Evolutionary conservation across 23 red algal genomes (phyloP), one percentile per base, ranked within the genome.

Genomic region (Gracilaria gracilis): DNA sequence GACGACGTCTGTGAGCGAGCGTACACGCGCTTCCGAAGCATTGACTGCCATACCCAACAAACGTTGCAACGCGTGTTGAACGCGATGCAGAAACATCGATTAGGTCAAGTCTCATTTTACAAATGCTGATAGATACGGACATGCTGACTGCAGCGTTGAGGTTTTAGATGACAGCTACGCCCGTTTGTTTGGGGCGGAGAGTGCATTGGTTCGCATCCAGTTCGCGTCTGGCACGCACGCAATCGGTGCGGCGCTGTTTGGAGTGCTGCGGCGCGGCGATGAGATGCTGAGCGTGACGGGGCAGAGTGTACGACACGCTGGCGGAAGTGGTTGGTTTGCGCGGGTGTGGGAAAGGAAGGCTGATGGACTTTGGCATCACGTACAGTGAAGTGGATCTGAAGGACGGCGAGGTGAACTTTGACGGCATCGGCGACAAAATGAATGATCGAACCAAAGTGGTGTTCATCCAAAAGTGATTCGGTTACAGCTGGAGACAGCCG

Each of bases 321-420:
- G 95, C 93, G 67, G 90, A 98, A 85, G 95, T 98, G 76, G 34
- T 98, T 21, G 95, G 95, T 8, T 54, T 88, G 42, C 82, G 91
- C 46, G 67, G 38, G 24, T n/a, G 24, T 23, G 66, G 66, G 5
- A 71, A 34, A 2, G 95, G 92, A 42, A 91, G 70, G 40, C 83
- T 95, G 75, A 61, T n/a, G 31, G 95, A 98, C 46, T 93, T 91
- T 49, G 74, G 88, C 32, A 83, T 94, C 38, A 19, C 32, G 27
- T 93, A 88, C 42, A 86, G 85, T 73, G 57, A 97, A 61, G 37
- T 97, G 54, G 72, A 64, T 9, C 91, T 95, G 62, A 74, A 33
- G 33, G 23, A 55, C 29, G 87, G 86, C 23, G 77, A 32, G 34
- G 83, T 93, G 82, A 69, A 91, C 29, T 73, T 81, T 75, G 81